Base-by-base conservation (phyloP, 129 eudicot species). In the Rutidosis leptorrhynchoides region DNA sequence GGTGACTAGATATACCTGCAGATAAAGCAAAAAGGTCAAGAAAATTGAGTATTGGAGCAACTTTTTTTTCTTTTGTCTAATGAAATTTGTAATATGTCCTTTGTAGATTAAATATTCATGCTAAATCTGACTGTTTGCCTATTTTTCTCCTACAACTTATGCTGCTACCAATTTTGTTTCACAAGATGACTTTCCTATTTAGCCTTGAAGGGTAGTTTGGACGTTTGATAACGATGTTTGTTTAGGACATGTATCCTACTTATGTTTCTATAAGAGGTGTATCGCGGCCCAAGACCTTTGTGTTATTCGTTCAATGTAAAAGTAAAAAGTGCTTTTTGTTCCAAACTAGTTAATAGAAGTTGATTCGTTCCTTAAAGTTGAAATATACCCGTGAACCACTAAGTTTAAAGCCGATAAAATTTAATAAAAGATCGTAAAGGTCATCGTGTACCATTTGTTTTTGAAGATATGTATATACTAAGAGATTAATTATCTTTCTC, bases 1-100 rank as follows among this genome's bases (percentile, higher is more conserved):
- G 37, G 33, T 57, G 37, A 57, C 62, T 57, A 57, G 37, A 26
- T 23, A 57, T 49, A 14, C 24, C 55, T 57, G 33, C 19, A 60
- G 22, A 60, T 29, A 32, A 60, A 60, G 65, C 22, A 7, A 30
- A 60, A 60, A 60, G 11, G 65, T 55, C 16, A 7, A 29, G 46
- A 30, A 16, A 17, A 55, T 23, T 11, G 2, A 8, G 23, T 29
- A 17, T 21, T 32, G 17, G 26, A 7, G 62, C 17, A 28, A 55
- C 28, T 29, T 24, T 14, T 59, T 58, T 59, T 24, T 14, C 30
- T 58, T 59, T 40, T 17, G 26, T 29, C 46, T 21, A 6, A 59
- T 32, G 23, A 59, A 17, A 60, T 3, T 17, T 60, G 43, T 12
- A 6, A 16, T 32, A 60, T 12, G 17, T 60, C 42, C 46, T 1